Evolutionary conservation across 495 filamentous ascomycete genomes (phyloP).

Genomic region (Penicillium simplicissimum): DNA sequence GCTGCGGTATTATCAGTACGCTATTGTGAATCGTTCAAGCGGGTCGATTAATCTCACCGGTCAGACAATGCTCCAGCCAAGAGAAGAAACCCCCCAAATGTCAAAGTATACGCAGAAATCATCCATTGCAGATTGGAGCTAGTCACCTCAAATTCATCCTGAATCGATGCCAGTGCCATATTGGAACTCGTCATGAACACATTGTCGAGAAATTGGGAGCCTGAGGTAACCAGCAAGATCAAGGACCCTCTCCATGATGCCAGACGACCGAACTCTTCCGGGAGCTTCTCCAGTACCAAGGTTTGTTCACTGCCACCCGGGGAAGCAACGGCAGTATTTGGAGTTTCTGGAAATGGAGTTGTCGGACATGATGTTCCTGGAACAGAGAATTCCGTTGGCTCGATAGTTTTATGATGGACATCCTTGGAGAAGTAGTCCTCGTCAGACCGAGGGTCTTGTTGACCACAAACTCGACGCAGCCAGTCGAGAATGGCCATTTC

Average conservation of each 20-base stretch:
- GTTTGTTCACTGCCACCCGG: conserved; percentile 24
- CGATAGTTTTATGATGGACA: conserved; percentile 15
- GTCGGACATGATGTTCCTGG: conserved; percentile 15
- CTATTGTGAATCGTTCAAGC: background rate
- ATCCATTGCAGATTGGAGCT: conserved; percentile 42
- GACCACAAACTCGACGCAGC: conserved; percentile 17
- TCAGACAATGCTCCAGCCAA: conserved; percentile 39
- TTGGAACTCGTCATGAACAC: conserved; percentile 45
- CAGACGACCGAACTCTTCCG: conserved; percentile 31
- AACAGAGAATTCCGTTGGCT: conserved; percentile 25
- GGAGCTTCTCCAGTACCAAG: conserved; percentile 26
- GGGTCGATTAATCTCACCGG: conserved; percentile 21
- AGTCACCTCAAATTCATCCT: conserved; percentile 37
- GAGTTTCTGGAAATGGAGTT: conserved; percentile 10
- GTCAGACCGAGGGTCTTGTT: conserved; percentile 11
- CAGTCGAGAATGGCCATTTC: conserved; percentile 23
- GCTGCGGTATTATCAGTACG: conserved; percentile 14
- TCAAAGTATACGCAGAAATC: conserved; percentile 42
- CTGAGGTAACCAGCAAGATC: conserved; percentile 40
- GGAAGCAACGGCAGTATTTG: conserved; percentile 17
- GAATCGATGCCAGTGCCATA: conserved; percentile 38
- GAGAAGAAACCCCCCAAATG: conserved; percentile 39
- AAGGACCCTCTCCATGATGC: conserved; percentile 35
- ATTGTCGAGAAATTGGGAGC: conserved; percentile 42
- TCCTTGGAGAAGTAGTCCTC: conserved; percentile 5